Evolutionary conservation across 371 early-diverging fungal species (phyloP), one percentile per base, ranked within the genome.

Genomic region (Lichtheimia corymbifera): DNA sequence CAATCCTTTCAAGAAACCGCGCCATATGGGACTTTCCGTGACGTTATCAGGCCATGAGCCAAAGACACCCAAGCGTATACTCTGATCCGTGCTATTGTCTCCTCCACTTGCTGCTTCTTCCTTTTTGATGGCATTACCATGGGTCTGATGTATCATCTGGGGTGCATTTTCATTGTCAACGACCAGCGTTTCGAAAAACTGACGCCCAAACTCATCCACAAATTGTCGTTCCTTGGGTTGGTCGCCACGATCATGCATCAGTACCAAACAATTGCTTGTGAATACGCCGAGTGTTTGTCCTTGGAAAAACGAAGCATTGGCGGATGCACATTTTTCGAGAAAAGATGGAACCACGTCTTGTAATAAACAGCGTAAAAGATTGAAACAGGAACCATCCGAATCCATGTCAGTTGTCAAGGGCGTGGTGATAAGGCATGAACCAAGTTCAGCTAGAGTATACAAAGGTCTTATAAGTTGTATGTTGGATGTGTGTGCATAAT

Each of bases 271-370:
- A 53, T 81, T 71, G 35, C 82, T 67, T 5, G 70, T 71, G 55
- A 81, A 81, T 0, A 81, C 82, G n/a, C 82, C 82, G 5, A 81
- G 53, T 17, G 79, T 81, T 54, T 81, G 82, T 3, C 82, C 82
- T 54, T 81, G 82, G 55, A 81, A 81, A 50, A 69, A 81, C 2
- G 82, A 81, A 50, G 63, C 64, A 42, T 73, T 64, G 15, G 68
- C 41, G 9, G 55, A 45, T 1, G 77, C 68, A 17, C 67, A 63
- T 11, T 63, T 55, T 4, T 58, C n/a, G 15, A 81, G 49, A 5
- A 62, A 53, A 2, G 71, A 54, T 5, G 79, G 79, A 9, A 81
- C 52, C 1, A 73, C 64, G 40, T 76, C 74, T 41, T 71, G 70
- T 14, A 81, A 43, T 4, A 81, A 50, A 18, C 76, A 74, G 0